Evolutionary conservation across 1,284 basidiomycete genomes (phyloP).

Genomic region (Phaffia rhodozyma): DNA sequence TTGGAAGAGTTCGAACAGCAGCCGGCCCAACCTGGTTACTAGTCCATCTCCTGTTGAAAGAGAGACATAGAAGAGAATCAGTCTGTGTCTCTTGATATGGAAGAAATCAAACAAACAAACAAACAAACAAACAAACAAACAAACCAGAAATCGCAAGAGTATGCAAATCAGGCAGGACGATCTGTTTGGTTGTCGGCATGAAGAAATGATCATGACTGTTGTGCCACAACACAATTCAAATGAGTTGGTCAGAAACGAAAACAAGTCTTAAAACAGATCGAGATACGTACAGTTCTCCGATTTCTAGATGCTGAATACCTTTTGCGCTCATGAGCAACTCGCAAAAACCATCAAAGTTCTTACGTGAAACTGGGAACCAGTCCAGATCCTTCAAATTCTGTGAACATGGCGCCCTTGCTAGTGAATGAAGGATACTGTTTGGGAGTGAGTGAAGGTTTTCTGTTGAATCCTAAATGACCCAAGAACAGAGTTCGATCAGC

Average conservation of each 20-base stretch:
- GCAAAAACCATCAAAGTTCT: slow-evolving; percentile 8
- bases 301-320: slow-evolving; percentile 10
- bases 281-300: slow-evolving; percentile 10
- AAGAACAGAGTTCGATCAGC: neutral
- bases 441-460: slow-evolving; percentile 11
- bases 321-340: neutral
- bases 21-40: neutral
- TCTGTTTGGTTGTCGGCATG: neutral
- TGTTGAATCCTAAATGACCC: neutral
- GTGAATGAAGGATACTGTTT: neutral
- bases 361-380: slow-evolving; percentile 11
- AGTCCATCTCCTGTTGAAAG: too few relatives aligned
- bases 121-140: neutral
- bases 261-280: neutral
- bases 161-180: slow-evolving; percentile 10
- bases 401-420: neutral
- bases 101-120: neutral
- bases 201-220: slow-evolving; percentile 1
- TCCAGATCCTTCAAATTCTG: neutral
- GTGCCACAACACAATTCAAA: neutral
- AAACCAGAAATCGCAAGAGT: slow-evolving; percentile 13
- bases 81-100: neutral
- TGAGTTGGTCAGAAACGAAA: neutral
- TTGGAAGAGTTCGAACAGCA: neutral
- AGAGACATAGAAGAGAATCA: neutral